Evolutionary conservation across 2,329 filamentous ascomycete species (phyloP), one percentile per base, ranked within the genome.

Genomic region (Proliferodiscus dingleyae): DNA sequence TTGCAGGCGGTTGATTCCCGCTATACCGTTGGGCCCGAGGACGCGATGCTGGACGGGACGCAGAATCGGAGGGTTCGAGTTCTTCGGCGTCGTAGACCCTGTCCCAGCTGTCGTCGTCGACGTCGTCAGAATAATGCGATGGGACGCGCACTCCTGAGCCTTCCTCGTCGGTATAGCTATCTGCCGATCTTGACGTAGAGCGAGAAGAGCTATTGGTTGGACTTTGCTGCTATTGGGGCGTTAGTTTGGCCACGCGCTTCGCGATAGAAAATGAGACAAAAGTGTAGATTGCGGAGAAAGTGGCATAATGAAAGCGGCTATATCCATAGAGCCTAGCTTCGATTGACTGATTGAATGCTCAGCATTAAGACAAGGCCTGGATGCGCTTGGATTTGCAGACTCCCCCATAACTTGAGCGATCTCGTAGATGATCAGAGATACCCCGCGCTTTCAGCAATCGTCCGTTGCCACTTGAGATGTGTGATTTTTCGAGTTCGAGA

Each of bases 31-130:
- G 56, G 49, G 50, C 47, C 49, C 57, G 49, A 28, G 58, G 56
- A 37, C 57, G 50, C 29, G 78, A 81, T 18, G 78, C 47, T 26
- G 60, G 55, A 43, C 57, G 53, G 30, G 79, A 82, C 15, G 78
- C 78, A 6, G 79, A 81, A 59, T 83, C 79, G 26, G 72, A 74
- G 11, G 78, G 78, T 2, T 76, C 72, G 52, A 80, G 57, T 7
- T 76, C 75, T 59, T 72, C 73, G 51, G 70, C 67, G 24, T 49
- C 46, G 39, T 70, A 64, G 13, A 69, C 62, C 36, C 40, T 41
- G 39, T 62, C 60, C 65, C 59, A 65, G 49, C 34, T 34, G 18
- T 46, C 41, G 46, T 49, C 46, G 39, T 48, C 45, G 39, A 34
- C 16, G 23, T 33, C 34, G 13, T 52, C 49, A 6, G 43, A 55